Percentiles rank a stretch among this genome's conserved stretches.
phyloP scores from a whole-genome alignment of 2,329 filamentous ascomycete species.

The Paracoccidioides brasiliensis region DNA sequence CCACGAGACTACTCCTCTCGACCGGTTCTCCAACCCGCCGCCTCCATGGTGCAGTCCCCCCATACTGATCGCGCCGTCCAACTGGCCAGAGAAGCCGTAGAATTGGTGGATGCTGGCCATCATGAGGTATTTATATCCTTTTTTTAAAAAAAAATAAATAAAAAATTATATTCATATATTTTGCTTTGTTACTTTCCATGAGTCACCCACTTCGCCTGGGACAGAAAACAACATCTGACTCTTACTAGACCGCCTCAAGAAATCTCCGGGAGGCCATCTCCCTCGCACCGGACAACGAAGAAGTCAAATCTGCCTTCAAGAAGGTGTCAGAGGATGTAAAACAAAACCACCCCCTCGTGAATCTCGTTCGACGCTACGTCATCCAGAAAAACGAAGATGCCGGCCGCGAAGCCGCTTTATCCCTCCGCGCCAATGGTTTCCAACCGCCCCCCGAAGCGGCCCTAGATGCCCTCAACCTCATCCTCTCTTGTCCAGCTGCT shows the following conservation, averaged over 20 bases:
- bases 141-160: constrained; percentile 1
- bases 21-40: constrained; percentile 2
- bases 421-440: constrained; percentile 31
- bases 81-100: constrained; percentile 35
- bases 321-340: constrained; percentile 32
- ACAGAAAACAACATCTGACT: constrained; percentile 6
- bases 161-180: constrained; percentile 1
- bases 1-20: neutral
- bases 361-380: constrained; percentile 32
- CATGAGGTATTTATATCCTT: constrained; percentile 25
- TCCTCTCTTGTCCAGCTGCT: constrained; percentile 26
- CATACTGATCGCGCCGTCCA: constrained; percentile 34
- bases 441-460: constrained; percentile 31
- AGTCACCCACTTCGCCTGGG: neutral
- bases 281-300: constrained; percentile 32
- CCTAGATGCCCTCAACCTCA: constrained; percentile 31
- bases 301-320: constrained; percentile 34
- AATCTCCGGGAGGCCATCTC: constrained; percentile 38
- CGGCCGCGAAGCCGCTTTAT: constrained; percentile 32
- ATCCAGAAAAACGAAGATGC: constrained; percentile 29
- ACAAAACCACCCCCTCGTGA: constrained; percentile 31
- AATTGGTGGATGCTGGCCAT: constrained; percentile 33
- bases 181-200: neutral
- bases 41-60: constrained; percentile 31
- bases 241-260: constrained; percentile 31